Base-by-base conservation (phyloP, 139 green algal genomes). In the Coelastrella sp. region DNA sequence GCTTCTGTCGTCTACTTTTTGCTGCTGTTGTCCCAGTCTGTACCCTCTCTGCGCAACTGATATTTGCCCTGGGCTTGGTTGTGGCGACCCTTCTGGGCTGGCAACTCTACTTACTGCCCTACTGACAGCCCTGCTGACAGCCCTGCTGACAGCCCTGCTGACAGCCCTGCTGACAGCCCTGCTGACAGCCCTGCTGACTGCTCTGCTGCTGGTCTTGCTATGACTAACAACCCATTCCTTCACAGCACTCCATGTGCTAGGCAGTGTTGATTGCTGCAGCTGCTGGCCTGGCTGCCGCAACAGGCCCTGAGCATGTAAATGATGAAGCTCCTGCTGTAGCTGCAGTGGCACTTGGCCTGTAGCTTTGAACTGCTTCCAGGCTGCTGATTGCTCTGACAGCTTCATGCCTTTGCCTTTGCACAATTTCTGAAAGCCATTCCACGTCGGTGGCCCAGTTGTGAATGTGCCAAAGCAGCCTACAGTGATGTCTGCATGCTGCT, bases 371-470 rank as follows among this genome's bases (percentile, higher is more conserved):
- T 83, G 58, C 73, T 68, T 80, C 58, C 58, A 90, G 4, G 85
- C 85, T 76, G 85, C 14, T 78, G 85, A 84, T 22, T 84, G n/a
- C 85, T 90, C 74, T 4, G 58, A n/a, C 59, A 84, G 70, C 22
- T 6, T 90, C 25, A 84, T 49, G 24, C 85, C 72, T 60, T 14
- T 68, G 60, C 85, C 85, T 24, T 90, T 90, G 85, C 73, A 90
- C 10, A 57, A 7, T 5, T 68, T 60, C 25, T 90, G 85, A 8
- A 90, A 84, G 58, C 15, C 24, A 14, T 90, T 85, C 85, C 85
- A 90, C 8, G 83, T 66, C 65, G 81, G 65, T 15, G 15, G 14
- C 20, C 84, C 78, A 12, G 19, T 12, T 7, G 61, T 12, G 15
- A 35, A 8, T 27, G 15, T 15, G 20, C 84, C 84, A 24, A 81